Evolutionary conservation across 257 asterid species (phyloP), one percentile per base, ranked within the genome.

Genomic region (Coffea eugenioides): DNA sequence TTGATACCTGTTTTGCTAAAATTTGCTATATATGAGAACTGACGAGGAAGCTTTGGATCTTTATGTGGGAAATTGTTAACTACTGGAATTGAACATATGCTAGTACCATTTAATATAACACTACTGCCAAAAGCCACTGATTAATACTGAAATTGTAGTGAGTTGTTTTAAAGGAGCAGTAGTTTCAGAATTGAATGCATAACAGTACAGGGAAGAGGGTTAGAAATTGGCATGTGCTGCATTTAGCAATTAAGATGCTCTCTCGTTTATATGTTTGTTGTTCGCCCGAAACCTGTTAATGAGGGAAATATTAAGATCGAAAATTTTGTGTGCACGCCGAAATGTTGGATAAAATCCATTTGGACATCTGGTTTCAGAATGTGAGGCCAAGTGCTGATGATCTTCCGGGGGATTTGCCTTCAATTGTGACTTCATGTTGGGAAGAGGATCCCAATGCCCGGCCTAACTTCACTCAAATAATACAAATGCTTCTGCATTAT

Each of bases 391-490:
- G 93, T 7, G 92, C 97, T 0, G 97, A 96, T 3, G 92, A 89
- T 77, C 97, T 96, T 5, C 97, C 97, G 0, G 88, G 86, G 79
- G 97, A 94, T 48, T 82, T 96, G 83, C 97, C 97, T 36, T 65
- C 67, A 65, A 90, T 94, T 39, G 97, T 96, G 72, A 94, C 99
- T 27, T 90, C 94, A 41, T 95, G 99, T 82, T 95, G 99, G 99
- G 90, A 85, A 68, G 98, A 93, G 84, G 97, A 93, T 78, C 97
- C 99, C 16, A 86, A 89, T 14, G 67, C 86, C 20, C 89, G 99
- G 54, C 99, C 99, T 80, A 92, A 93, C 90, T 93, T 95, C 93
- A 91, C 77, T 52, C 96, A 88, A 84, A 95, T 95, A 81, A 93
- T 91, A 84, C 97, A 93, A 43, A 95, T 93, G 99, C 99, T 95